Evolutionary conservation across 2,329 filamentous ascomycete genomes (phyloP).

Genomic region (Pseudogymnoascus sp.): DNA sequence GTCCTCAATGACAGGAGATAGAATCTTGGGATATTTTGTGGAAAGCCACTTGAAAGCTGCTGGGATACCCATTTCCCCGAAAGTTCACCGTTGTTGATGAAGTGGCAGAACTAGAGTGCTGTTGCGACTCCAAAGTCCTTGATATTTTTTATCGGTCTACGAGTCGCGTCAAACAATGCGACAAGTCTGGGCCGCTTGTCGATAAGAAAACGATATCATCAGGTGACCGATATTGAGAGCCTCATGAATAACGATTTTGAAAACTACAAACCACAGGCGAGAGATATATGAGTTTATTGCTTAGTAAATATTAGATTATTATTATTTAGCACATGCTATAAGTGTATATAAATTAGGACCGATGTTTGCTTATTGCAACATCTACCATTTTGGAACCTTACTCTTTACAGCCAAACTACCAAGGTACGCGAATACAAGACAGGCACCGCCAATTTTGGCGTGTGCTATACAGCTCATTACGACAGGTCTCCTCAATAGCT

Average conservation of each 20-base stretch:
- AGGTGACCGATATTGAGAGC: neutral
- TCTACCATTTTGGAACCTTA: neutral
- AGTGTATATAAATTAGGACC: neutral
- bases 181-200: neutral
- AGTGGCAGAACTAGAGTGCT: constrained; percentile 7
- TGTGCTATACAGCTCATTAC: neutral
- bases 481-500: constrained; percentile 4
- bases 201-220: constrained; percentile 7
- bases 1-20: constrained; percentile 85
- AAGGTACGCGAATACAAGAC: constrained; percentile 8
- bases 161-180: constrained; percentile 10
- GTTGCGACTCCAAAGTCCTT: constrained; percentile 9
- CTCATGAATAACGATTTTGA: neutral
- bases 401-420: neutral
- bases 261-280: neutral
- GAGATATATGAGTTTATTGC: neutral
- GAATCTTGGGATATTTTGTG: constrained; percentile 95
- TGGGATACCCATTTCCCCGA: constrained; percentile 74
- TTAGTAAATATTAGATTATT: neutral
- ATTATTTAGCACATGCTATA: neutral
- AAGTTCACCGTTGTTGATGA: neutral
- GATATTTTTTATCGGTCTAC: neutral
- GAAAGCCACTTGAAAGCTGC: constrained; percentile 82
- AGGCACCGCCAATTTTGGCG: constrained; percentile 4
- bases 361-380: neutral